A percentile compares a stretch with the other conserved stretches of the same genome.
Conservation (phyloP, 108 stramenopile species). For the Skeletonema tropicum region DNA sequence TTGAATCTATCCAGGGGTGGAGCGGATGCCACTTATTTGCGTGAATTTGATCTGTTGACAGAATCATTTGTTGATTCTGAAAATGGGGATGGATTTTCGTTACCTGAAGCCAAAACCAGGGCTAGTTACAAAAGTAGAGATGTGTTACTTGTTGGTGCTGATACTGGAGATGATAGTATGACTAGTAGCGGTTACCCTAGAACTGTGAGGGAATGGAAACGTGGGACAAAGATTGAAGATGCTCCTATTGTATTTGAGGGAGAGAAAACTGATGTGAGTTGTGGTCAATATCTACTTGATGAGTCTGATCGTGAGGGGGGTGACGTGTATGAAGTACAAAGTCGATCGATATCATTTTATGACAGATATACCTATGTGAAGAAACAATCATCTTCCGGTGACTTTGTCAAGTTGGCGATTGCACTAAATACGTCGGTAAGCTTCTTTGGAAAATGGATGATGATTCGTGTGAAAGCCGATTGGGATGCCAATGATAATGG, state of each 20-base stretch:
- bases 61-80: constrained; percentile 73
- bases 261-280: constrained; percentile 83
- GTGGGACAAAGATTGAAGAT: constrained; percentile 86
- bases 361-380: constrained; percentile 68
- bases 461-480: constrained; percentile 78
- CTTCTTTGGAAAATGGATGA: constrained; percentile 65
- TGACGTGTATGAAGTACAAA: constrained; percentile 69
- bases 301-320: constrained; percentile 74
- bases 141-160: constrained; percentile 69
- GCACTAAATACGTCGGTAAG: constrained; percentile 69
- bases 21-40: constrained; percentile 84
- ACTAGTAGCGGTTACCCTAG: constrained; percentile 93
- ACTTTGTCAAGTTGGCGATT: constrained; percentile 73
- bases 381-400: constrained; percentile 39
- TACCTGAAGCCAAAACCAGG: constrained; percentile 84
- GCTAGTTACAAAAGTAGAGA: constrained; percentile 54
- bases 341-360: constrained; percentile 84
- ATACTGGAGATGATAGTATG: constrained; percentile 59
- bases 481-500: constrained; percentile 72
- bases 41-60: constrained; percentile 87
- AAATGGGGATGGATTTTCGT: constrained; percentile 46
- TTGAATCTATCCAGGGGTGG: constrained; percentile 85
- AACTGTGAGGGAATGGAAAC: constrained; percentile 85
- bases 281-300: constrained; percentile 68
- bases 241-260: constrained; percentile 89